Conservation (phyloP, 495 filamentous ascomycete species). For the Talaromyces trachyspermus region DNA sequence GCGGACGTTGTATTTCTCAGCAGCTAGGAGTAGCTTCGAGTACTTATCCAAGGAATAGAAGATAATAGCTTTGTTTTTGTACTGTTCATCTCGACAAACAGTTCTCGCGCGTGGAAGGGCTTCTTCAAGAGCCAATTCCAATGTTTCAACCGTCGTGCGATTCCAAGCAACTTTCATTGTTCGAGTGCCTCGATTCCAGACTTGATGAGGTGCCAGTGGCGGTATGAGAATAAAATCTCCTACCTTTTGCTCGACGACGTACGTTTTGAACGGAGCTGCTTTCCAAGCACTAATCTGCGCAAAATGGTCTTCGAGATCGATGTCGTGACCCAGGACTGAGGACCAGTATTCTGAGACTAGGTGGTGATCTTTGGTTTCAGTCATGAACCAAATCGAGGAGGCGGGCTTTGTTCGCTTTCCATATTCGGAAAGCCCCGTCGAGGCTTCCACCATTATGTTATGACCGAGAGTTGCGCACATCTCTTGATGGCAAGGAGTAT, state of each 20-base stretch:
- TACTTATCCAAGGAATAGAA: conserved; percentile 79
- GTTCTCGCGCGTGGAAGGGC: conserved; percentile 79
- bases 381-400: conserved; percentile 98
- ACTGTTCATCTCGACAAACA: conserved; percentile 97
- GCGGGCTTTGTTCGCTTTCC: conserved; percentile 66
- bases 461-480: conserved; percentile 97
- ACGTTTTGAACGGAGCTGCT: conserved; percentile 84
- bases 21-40: conserved; percentile 48
- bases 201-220: conserved; percentile 94
- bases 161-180: conserved; percentile 99
- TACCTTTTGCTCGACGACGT: conserved; percentile 83
- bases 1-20: conserved; percentile 30
- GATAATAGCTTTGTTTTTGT: conserved; percentile 95
- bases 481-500: conserved; percentile 90
- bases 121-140: conserved; percentile 77
- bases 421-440: conserved; percentile 46
- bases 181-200: conserved; percentile 92
- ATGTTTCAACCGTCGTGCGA: conserved; percentile 84
- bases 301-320: conserved; percentile 94
- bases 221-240: conserved; percentile 94
- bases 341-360: conserved; percentile 87
- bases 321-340: conserved; percentile 84
- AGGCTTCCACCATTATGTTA: conserved; percentile 95
- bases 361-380: conserved; percentile 79
- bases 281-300: conserved; percentile 90